phyloP scores from a whole-genome alignment of 768 basidiomycete species.

The Sarcodon sp. region DNA sequence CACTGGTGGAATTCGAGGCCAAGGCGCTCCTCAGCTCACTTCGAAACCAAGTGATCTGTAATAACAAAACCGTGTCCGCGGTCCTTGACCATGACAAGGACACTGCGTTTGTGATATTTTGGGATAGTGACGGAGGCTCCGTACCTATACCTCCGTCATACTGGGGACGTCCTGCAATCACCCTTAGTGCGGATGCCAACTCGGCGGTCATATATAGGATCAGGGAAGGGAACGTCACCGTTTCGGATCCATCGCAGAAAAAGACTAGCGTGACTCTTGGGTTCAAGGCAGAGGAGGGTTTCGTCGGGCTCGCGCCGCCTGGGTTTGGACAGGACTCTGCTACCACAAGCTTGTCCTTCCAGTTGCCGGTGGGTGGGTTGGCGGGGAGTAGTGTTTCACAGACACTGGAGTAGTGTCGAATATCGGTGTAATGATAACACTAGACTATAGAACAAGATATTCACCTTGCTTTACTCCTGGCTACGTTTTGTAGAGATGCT shows the following conservation, averaged over 20 bases:
- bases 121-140: constrained; percentile 34
- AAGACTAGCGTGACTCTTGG: constrained; percentile 23
- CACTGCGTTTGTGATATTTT: constrained; percentile 41
- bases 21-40: constrained; percentile 22
- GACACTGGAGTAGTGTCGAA: constrained; percentile 8
- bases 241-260: constrained; percentile 58
- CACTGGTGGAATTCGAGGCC: constrained; percentile 21
- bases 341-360: constrained; percentile 19
- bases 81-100: constrained; percentile 29
- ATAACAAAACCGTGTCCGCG: constrained; percentile 36
- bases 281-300: constrained; percentile 8
- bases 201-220: constrained; percentile 30
- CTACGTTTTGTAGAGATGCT: too few species aligned
- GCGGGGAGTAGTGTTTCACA: constrained; percentile 35
- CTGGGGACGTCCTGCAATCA: constrained; percentile 16
- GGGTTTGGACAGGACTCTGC: constrained; percentile 8
- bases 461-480: too few species aligned
- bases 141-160: constrained; percentile 20
- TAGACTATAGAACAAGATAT: too few species aligned
- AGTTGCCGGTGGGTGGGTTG: constrained; percentile 31
- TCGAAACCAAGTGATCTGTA: constrained; percentile 24
- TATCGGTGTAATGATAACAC: too few species aligned
- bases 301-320: constrained; percentile 9
- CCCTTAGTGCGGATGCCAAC: constrained; percentile 24
- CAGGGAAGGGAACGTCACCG: constrained; percentile 29